phyloP scores from a whole-genome alignment of 1,139 yeast species.

The Blastobotrys malaysiensis region DNA sequence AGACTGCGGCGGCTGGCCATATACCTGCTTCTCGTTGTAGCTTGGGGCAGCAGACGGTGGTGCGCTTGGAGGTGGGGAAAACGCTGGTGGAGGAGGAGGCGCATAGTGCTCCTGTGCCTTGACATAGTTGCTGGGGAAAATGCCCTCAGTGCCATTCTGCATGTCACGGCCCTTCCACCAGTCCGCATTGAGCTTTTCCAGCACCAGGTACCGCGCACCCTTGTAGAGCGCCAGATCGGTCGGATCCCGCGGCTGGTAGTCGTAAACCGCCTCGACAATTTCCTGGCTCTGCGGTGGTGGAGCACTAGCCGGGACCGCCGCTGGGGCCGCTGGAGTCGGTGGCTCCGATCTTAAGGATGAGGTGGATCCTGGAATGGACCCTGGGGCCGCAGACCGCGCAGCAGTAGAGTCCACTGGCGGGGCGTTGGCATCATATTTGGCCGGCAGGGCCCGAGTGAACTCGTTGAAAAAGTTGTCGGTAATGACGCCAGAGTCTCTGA shows the following conservation, averaged over 20 bases:
- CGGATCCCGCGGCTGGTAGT: slow-evolving; percentile 59
- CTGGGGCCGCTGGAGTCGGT: slow-evolving; percentile 15
- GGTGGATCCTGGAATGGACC: slow-evolving; percentile 2
- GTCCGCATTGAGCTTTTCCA: slow-evolving; percentile 72
- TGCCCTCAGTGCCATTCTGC: slow-evolving; percentile 56
- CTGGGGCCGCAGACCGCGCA: slow-evolving; percentile 4
- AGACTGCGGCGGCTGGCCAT: slow-evolving; percentile 18
- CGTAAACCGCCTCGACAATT: slow-evolving; percentile 63
- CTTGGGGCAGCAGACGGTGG: slow-evolving; percentile 5
- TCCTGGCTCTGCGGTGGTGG: slow-evolving; percentile 30
- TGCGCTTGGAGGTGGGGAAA: slow-evolving; percentile 12
- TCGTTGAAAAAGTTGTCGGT: slow-evolving; percentile 52
- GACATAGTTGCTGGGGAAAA: slow-evolving; percentile 80
- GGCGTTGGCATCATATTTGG: slow-evolving; percentile 50
- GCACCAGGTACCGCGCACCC: slow-evolving; percentile 65
- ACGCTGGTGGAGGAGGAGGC: slow-evolving; percentile 21
- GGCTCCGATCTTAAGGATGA: slow-evolving; percentile 4
- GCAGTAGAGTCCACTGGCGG: slow-evolving; percentile 41
- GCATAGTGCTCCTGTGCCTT: slow-evolving; percentile 11
- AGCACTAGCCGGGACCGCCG: slow-evolving; percentile 23
- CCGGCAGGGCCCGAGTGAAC: slow-evolving; percentile 52
- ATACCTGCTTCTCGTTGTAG: slow-evolving; percentile 33
- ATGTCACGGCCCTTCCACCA: slow-evolving; percentile 82
- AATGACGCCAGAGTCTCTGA: slow-evolving; percentile 71
- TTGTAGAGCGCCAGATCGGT: slow-evolving; percentile 61